phyloP scores from a whole-genome alignment of 495 filamentous ascomycete genomes.

The Neurospora sp. region DNA sequence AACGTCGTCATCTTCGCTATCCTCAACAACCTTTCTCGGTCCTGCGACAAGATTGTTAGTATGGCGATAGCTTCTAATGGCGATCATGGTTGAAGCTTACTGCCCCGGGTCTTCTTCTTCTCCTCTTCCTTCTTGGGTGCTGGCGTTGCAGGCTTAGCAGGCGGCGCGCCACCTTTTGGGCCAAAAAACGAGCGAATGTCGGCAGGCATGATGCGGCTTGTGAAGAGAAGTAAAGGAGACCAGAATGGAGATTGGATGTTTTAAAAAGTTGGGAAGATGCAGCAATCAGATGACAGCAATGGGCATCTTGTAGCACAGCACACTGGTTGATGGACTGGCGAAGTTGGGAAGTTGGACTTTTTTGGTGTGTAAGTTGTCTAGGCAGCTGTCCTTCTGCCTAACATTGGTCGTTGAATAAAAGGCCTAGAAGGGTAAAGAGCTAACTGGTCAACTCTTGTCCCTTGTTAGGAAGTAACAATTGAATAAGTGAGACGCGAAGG shows the following conservation, averaged over 20 bases:
- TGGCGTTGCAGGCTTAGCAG: constrained; percentile 38
- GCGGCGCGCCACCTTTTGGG: constrained; percentile 40
- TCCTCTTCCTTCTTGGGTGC: constrained; percentile 37
- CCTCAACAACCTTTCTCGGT: constrained; percentile 51
- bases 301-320: background rate
- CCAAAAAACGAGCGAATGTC: constrained; percentile 80
- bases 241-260: background rate
- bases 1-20: constrained; percentile 55
- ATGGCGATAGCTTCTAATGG: background rate
- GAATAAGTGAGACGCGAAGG: background rate
- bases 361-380: background rate
- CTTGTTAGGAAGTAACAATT: background rate
- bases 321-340: background rate
- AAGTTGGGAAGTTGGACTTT: background rate
- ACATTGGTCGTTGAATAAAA: background rate
- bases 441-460: background rate
- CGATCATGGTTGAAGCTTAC: constrained; percentile 13
- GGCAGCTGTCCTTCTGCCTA: background rate
- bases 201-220: constrained; percentile 41
- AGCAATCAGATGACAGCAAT: background rate
- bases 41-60: constrained; percentile 36
- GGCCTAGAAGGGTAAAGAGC: background rate
- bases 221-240: background rate
- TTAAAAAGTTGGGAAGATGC: background rate
- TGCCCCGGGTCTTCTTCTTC: constrained; percentile 36